Evolutionary conservation across 768 basidiomycete genomes (phyloP).

Genomic region (Dacryopinax spathularia): DNA sequence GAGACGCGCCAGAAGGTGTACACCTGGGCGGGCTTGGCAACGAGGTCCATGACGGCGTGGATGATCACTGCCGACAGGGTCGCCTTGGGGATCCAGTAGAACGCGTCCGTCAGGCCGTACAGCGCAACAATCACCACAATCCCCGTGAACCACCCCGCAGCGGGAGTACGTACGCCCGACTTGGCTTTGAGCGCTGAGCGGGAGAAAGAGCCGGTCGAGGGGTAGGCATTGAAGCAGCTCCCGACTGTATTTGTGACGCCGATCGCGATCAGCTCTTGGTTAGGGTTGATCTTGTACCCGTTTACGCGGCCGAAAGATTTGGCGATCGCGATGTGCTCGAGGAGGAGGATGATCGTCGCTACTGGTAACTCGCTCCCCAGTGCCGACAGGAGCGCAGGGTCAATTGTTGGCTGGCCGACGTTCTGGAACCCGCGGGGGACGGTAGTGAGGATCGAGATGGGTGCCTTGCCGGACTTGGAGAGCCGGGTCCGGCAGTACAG

Average conservation of each 20-base stretch:
- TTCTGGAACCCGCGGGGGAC: constrained; percentile 63
- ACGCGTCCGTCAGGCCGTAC: constrained; percentile 85
- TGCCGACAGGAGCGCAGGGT: constrained; percentile 41
- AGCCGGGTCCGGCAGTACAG: constrained; percentile 54
- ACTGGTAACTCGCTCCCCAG: constrained; percentile 65
- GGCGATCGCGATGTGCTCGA: constrained; percentile 96
- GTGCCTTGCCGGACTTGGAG: constrained; percentile 47
- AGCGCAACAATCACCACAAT: constrained; percentile 84
- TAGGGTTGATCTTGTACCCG: constrained; percentile 59
- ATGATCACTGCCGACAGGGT: constrained; percentile 86
- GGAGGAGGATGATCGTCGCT: constrained; percentile 73
- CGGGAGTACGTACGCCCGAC: constrained; percentile 92
- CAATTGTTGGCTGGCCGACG: constrained; percentile 36
- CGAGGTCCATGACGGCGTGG: constrained; percentile 55
- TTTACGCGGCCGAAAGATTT: constrained; percentile 93
- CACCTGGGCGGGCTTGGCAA: constrained; percentile 67
- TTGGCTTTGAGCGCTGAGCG: constrained; percentile 94
- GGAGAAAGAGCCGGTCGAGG: constrained; percentile 96
- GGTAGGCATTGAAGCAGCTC: constrained; percentile 80
- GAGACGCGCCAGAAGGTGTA: constrained; percentile 89
- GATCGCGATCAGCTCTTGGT: constrained; percentile 79
- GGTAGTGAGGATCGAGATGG: constrained; percentile 66
- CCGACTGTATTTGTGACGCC: constrained; percentile 93
- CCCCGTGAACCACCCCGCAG: constrained; percentile 72
- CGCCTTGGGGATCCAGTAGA: constrained; percentile 61